Evolutionary conservation across 202 grass and related monocot genomes (phyloP).

Genomic region (Schoenoplectus triqueter): DNA sequence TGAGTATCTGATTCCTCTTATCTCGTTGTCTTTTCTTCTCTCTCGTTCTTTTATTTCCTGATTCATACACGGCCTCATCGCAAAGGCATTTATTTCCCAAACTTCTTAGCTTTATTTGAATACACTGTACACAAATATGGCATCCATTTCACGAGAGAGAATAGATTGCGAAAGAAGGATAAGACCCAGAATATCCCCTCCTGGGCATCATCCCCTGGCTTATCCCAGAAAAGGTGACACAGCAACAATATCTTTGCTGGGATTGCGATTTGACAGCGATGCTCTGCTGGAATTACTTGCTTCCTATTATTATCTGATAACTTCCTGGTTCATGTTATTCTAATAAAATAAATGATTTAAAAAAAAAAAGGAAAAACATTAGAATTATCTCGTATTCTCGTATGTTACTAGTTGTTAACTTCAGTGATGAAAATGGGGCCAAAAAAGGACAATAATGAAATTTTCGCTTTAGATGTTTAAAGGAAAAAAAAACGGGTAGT

Average conservation of each 20-base stretch:
- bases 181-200: conserved; percentile 37
- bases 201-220: conserved; percentile 3
- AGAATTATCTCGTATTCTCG: background rate
- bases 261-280: conserved; percentile 31
- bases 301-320: background rate
- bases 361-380: background rate
- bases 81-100: conserved; percentile 39
- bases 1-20: conserved; percentile 29
- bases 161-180: conserved; percentile 39
- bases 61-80: conserved; percentile 34
- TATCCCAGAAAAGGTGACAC: conserved; percentile 38
- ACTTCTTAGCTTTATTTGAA: conserved; percentile 29
- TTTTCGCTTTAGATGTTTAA: background rate
- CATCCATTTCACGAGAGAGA: conserved; percentile 36
- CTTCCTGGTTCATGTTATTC: background rate
- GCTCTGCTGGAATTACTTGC: background rate
- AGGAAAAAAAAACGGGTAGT: background rate
- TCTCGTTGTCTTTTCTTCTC: conserved; percentile 19
- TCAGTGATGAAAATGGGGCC: background rate
- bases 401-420: background rate
- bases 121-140: background rate
- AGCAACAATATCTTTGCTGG: conserved; percentile 41
- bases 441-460: background rate
- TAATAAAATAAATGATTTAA: background rate
- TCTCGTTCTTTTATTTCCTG: conserved; percentile 31